phyloP scores from a whole-genome alignment of 192 early-diverging fungal genomes.

The Helicostylum pulchrum region DNA sequence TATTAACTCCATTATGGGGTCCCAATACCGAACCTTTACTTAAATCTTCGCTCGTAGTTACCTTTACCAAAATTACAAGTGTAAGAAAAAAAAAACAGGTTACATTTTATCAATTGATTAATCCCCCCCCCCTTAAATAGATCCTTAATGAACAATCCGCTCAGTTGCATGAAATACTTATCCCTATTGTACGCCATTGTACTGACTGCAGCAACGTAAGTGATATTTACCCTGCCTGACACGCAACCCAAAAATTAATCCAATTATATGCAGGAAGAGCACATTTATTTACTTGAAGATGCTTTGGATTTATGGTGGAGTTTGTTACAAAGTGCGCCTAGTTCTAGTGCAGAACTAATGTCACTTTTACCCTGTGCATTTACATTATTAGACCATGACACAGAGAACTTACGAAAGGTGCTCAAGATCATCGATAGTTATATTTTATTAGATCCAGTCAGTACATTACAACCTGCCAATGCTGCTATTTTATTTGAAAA shows the following conservation, averaged over 20 bases:
- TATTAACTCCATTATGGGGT: constrained; percentile 82
- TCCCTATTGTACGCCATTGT: constrained; percentile 75
- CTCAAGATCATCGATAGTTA: constrained; percentile 88
- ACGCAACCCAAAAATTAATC: neutral
- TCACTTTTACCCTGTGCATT: constrained; percentile 61
- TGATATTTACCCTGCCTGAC: neutral
- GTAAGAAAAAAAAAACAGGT: constrained; percentile 27
- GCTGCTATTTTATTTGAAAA: constrained; percentile 3
- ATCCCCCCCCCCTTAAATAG: neutral
- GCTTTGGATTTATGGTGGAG: constrained; percentile 87
- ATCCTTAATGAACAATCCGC: constrained; percentile 53
- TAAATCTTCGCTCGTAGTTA: constrained; percentile 71
- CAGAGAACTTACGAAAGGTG: constrained; percentile 70
- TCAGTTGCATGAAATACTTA: constrained; percentile 68
- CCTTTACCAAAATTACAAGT: constrained; percentile 73
- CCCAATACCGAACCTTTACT: constrained; percentile 76
- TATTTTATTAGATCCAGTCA: constrained; percentile 47
- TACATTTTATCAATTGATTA: neutral
- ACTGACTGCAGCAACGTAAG: constrained; percentile 57
- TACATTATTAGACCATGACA: constrained; percentile 66
- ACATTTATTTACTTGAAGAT: constrained; percentile 87
- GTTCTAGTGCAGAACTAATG: constrained; percentile 50
- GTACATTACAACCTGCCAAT: neutral
- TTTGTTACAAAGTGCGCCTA: constrained; percentile 66
- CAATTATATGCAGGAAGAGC: constrained; percentile 50